phyloP scores from a whole-genome alignment of 1,284 basidiomycete species.

The Ustilago vetiveriae region DNA sequence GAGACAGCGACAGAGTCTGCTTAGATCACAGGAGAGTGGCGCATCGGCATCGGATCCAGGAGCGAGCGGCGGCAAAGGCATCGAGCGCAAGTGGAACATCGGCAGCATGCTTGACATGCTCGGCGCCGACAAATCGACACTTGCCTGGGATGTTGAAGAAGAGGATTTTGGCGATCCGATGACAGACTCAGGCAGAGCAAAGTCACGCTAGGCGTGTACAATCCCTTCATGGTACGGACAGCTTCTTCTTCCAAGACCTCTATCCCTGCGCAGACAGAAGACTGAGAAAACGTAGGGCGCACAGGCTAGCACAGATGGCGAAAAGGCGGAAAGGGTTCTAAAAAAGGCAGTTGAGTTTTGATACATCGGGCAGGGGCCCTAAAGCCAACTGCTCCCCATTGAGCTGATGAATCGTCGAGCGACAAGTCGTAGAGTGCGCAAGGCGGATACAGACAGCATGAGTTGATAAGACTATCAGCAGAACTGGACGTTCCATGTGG shows the following conservation, averaged over 20 bases:
- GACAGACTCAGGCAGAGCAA: neutral
- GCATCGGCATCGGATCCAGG: neutral
- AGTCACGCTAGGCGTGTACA: neutral
- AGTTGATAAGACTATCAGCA: constrained; percentile 11
- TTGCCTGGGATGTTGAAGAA: constrained; percentile 42
- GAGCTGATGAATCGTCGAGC: neutral
- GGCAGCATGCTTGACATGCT: constrained; percentile 52
- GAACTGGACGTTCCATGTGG: constrained; percentile 43
- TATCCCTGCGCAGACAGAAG: no score
- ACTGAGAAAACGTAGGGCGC: no score
- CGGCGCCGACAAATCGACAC: constrained; percentile 38
- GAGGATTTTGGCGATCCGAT: constrained; percentile 29
- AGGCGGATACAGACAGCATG: no score
- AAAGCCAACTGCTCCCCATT: no score
- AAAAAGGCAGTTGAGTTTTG: no score
- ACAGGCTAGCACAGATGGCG: no score
- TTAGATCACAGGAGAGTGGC: neutral
- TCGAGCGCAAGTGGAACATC: constrained; percentile 47
- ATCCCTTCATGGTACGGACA: no score
- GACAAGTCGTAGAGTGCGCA: no score
- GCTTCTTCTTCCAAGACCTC: neutral
- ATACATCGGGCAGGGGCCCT: no score
- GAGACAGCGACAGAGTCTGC: constrained; percentile 1
- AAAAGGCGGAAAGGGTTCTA: no score
- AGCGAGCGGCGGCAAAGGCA: constrained; percentile 9